These are phyloP conservation scores for Skeletonema tropicum DNA, from an alignment of 108 stramenopile species.

Conservation along the genomic window DNA sequence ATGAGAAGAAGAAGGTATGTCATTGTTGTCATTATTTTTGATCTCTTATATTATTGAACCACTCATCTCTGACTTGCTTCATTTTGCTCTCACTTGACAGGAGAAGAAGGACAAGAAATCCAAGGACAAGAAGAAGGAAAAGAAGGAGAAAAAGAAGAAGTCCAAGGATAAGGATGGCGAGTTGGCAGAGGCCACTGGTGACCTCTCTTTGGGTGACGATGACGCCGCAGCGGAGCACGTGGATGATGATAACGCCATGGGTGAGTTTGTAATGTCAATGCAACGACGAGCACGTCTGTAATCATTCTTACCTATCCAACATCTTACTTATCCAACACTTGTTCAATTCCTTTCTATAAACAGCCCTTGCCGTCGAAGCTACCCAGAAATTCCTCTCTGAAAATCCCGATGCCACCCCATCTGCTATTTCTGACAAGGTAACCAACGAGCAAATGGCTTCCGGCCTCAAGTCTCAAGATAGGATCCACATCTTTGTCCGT, in stretches of 20 bases:
- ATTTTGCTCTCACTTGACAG: conserved; percentile 22
- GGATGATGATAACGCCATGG: conserved; percentile 79
- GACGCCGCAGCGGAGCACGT: conserved; percentile 44
- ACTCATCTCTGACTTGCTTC: background rate
- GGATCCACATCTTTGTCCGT: conserved; percentile 82
- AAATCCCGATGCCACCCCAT: conserved; percentile 73
- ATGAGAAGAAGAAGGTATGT: conserved; percentile 69
- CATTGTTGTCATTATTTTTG: background rate
- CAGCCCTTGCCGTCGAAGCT: conserved; percentile 80
- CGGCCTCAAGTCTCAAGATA: conserved; percentile 89
- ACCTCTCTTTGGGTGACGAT: conserved; percentile 54
- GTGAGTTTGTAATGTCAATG: conserved; percentile 44
- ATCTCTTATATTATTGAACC: background rate
- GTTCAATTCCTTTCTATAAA: background rate
- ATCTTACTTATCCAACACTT: conserved; percentile 6
- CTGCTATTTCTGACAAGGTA: conserved; percentile 72
- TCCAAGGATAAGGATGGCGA: conserved; percentile 66
- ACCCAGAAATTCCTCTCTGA: conserved; percentile 74
- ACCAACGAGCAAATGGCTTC: conserved; percentile 95
- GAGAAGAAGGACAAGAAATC: conserved; percentile 79
- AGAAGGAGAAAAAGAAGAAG: conserved; percentile 54
- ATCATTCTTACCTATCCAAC: background rate
- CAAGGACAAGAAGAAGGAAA: conserved; percentile 65
- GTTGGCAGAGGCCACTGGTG: conserved; percentile 59
- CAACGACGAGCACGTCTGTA: background rate